These are phyloP conservation scores for Licmophora abbreviata DNA, from an alignment of 108 stramenopile species.

Conservation along the genomic window DNA sequence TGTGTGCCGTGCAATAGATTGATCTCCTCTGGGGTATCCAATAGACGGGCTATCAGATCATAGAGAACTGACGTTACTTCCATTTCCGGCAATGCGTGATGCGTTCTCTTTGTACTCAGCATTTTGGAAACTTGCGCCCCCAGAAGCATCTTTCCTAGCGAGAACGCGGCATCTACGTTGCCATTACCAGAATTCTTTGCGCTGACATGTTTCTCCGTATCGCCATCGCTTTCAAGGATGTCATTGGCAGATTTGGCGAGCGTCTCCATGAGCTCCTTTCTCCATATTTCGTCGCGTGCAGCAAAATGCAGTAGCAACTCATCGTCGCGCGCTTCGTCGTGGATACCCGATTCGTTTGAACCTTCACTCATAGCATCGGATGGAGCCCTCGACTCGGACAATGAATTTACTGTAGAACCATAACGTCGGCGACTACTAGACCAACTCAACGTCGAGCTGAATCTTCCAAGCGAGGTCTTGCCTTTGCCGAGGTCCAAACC, in stretches of 20 bases:
- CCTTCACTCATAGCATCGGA: conserved; percentile 1
- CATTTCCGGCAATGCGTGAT: conserved; percentile 58
- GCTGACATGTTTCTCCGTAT: conserved; percentile 3
- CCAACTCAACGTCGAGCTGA: conserved; percentile 47
- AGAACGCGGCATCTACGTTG: conserved; percentile 13
- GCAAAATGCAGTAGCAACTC: conserved; percentile 58
- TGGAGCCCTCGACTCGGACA: not conserved
- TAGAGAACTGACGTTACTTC: conserved; percentile 74
- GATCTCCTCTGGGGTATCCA: conserved; percentile 46
- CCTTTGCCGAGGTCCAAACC: conserved; percentile 51
- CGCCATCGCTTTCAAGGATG: conserved; percentile 3
- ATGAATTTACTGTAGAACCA: conserved; percentile 12
- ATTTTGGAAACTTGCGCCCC: conserved; percentile 58
- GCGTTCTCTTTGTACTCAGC: conserved; percentile 49
- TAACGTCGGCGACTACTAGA: conserved; percentile 47
- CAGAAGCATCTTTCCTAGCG: conserved; percentile 60
- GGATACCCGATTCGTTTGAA: not conserved
- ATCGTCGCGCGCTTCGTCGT: conserved; percentile 20
- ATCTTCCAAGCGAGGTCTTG: conserved; percentile 41
- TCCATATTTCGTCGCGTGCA: conserved; percentile 71
- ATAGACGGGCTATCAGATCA: conserved; percentile 52
- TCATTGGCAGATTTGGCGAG: conserved; percentile 27
- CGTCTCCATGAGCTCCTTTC: conserved; percentile 52
- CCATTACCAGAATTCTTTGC: conserved; percentile 17
- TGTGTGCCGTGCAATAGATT: conserved; percentile 26